Percentiles rank a stretch among this genome's conserved stretches.
Conservation (phyloP, 2,329 filamentous ascomycete genomes). For the Kalaharituber pfeilii region DNA sequence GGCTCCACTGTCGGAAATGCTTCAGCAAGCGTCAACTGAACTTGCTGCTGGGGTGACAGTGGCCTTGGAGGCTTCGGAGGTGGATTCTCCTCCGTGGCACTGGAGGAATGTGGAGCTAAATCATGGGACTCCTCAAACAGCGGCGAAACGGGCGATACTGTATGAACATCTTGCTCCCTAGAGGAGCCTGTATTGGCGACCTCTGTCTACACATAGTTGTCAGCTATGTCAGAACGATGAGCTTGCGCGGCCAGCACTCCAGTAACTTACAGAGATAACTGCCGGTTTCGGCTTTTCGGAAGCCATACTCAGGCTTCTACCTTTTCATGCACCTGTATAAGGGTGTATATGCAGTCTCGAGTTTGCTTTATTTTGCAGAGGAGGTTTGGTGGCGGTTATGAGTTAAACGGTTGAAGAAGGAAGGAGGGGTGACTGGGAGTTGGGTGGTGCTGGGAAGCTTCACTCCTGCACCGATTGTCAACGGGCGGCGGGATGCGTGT, state of each 20-base stretch:
- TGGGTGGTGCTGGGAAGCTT: too few species aligned
- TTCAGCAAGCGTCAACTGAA: constrained; percentile 74
- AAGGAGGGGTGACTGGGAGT: too few species aligned
- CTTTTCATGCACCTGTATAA: too few species aligned
- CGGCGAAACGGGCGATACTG: neutral
- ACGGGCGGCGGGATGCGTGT: too few species aligned
- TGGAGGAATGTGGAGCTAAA: neutral
- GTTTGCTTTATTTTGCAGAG: too few species aligned
- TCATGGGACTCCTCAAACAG: neutral
- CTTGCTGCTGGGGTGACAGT: constrained; percentile 63
- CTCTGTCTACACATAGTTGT: neutral
- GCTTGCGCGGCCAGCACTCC: too few species aligned
- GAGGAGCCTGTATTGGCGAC: neutral
- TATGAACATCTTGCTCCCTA: neutral
- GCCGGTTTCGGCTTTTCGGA: neutral
- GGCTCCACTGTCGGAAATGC: constrained; percentile 76
- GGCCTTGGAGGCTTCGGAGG: constrained; percentile 78
- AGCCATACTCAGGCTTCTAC: too few species aligned
- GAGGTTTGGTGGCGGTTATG: too few species aligned
- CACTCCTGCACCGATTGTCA: too few species aligned
- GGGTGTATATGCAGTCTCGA: neutral
- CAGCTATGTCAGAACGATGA: neutral
- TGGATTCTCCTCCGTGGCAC: constrained; percentile 32
- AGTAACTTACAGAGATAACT: neutral
- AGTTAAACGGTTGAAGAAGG: too few species aligned